These are phyloP conservation scores for Penicillium fuscoglaucum DNA, from an alignment of 2,329 filamentous ascomycete species.

Conservation along the genomic window DNA sequence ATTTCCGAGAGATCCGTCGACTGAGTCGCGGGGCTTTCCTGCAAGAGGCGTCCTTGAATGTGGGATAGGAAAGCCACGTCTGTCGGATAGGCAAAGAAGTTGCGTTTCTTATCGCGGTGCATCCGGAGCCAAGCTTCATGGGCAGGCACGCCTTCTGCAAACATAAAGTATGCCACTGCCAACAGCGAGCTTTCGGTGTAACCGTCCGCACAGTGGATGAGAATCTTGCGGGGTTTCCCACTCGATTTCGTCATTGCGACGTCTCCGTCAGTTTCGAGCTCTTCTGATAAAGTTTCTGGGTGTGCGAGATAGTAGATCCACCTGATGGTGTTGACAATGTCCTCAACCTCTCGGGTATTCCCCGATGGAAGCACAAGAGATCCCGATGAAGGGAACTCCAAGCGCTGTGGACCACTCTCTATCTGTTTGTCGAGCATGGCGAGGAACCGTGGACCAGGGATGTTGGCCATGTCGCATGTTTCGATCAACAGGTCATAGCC, in stretches of 20 bases:
- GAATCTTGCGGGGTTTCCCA: constrained; percentile 63
- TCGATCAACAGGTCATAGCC: constrained; percentile 81
- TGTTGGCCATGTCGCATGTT: constrained; percentile 77
- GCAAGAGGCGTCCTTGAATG: constrained; percentile 75
- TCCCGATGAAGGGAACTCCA: constrained; percentile 93
- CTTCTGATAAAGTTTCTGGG: constrained; percentile 47
- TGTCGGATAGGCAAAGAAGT: constrained; percentile 94
- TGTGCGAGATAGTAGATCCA: constrained; percentile 88
- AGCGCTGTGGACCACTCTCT: constrained; percentile 53
- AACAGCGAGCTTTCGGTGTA: constrained; percentile 94
- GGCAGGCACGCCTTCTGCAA: constrained; percentile 75
- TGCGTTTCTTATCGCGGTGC: constrained; percentile 76
- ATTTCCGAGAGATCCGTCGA: constrained; percentile 27
- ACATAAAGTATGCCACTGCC: constrained; percentile 89
- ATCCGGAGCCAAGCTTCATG: constrained; percentile 85
- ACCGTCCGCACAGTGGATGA: constrained; percentile 92
- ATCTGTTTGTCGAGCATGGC: constrained; percentile 61
- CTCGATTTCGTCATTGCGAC: constrained; percentile 51
- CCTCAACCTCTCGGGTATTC: constrained; percentile 79
- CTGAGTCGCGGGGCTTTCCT: constrained; percentile 38
- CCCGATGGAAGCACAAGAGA: constrained; percentile 83
- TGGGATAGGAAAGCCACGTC: constrained; percentile 80
- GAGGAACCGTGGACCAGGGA: constrained; percentile 69
- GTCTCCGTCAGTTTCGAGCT: constrained; percentile 56
- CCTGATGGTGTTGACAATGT: constrained; percentile 78